phyloP scores from a whole-genome alignment of 164 flowering plant genomes.

The Buxus sempervirens region DNA sequence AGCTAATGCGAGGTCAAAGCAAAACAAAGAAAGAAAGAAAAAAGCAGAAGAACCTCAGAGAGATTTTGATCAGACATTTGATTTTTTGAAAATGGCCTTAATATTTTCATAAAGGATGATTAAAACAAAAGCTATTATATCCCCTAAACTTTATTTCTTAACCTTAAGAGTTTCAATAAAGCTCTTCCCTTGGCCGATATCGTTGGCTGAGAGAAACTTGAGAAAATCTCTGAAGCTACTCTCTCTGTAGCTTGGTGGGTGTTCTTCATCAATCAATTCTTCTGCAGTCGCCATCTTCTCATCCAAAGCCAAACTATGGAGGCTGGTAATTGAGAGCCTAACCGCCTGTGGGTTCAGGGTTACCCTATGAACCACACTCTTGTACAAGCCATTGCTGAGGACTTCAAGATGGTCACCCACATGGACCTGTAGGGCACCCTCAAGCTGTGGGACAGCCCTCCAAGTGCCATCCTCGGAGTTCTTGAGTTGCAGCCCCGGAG shows the following conservation, averaged over 20 bases:
- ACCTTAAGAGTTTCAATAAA: constrained; percentile 37
- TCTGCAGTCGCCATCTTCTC: constrained; percentile 32
- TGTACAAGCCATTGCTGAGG: constrained; percentile 48
- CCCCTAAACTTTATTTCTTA: neutral
- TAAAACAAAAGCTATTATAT: too few species aligned
- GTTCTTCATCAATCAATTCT: constrained; percentile 37
- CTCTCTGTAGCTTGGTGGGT: constrained; percentile 31
- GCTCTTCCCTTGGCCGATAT: constrained; percentile 30
- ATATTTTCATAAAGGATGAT: too few species aligned
- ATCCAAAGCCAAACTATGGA: constrained; percentile 46
- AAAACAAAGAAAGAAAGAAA: too few species aligned
- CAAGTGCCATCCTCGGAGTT: constrained; percentile 24
- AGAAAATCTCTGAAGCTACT: constrained; percentile 51
- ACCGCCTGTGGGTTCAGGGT: constrained; percentile 26
- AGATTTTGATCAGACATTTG: too few species aligned
- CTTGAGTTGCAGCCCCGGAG: constrained; percentile 41
- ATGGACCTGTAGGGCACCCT: constrained; percentile 40
- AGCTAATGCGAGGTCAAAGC: too few species aligned
- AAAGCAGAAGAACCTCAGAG: too few species aligned
- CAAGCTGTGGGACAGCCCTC: constrained; percentile 26
- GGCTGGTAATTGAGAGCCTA: constrained; percentile 41
- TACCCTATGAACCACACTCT: constrained; percentile 48
- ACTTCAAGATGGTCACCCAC: constrained; percentile 60
- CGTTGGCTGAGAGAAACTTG: constrained; percentile 35
- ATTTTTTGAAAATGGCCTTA: too few species aligned